phyloP scores from a whole-genome alignment of 768 basidiomycete species.

The Kwoniella dejecticola region DNA sequence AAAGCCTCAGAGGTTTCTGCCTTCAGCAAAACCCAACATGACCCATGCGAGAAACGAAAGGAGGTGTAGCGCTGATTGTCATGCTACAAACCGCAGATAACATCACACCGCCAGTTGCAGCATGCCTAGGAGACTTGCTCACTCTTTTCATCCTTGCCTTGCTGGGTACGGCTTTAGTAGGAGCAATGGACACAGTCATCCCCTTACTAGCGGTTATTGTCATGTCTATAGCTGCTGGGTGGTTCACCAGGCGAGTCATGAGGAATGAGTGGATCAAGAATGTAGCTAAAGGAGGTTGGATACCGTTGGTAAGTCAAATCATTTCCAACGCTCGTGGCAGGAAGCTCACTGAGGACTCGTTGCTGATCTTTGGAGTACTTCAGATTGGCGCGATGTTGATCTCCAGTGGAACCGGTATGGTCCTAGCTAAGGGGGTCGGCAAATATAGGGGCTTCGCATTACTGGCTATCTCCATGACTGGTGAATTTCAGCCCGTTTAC shows the following conservation, averaged over 20 bases:
- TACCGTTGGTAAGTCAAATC: slow-evolving; percentile 65
- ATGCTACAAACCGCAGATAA: slow-evolving; percentile 85
- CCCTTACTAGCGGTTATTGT: slow-evolving; percentile 57
- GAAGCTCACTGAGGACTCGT: too few species aligned
- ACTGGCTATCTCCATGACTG: slow-evolving; percentile 82
- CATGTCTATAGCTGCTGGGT: slow-evolving; percentile 57
- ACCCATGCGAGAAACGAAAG: too few species aligned
- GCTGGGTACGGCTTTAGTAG: slow-evolving; percentile 65
- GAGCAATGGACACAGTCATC: slow-evolving; percentile 66
- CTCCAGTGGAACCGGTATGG: slow-evolving; percentile 82
- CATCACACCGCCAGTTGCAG: slow-evolving; percentile 89
- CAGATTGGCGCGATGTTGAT: slow-evolving; percentile 58
- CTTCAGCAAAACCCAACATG: too few species aligned
- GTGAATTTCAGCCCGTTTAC: too few species aligned
- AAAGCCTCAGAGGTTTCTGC: too few species aligned
- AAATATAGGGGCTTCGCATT: slow-evolving; percentile 84
- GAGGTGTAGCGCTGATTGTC: too few species aligned
- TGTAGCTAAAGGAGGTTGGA: slow-evolving; percentile 83
- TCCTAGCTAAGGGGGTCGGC: slow-evolving; percentile 85
- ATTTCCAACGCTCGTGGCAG: too few species aligned
- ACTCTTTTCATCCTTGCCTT: slow-evolving; percentile 80
- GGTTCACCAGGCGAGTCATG: slow-evolving; percentile 49
- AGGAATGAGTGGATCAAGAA: slow-evolving; percentile 71
- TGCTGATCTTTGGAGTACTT: background rate
- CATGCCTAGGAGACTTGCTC: slow-evolving; percentile 88